Percentiles rank a stretch among this genome's conserved stretches.
Conservation (phyloP, 192 early-diverging fungal species). For the Backusella westeae region DNA sequence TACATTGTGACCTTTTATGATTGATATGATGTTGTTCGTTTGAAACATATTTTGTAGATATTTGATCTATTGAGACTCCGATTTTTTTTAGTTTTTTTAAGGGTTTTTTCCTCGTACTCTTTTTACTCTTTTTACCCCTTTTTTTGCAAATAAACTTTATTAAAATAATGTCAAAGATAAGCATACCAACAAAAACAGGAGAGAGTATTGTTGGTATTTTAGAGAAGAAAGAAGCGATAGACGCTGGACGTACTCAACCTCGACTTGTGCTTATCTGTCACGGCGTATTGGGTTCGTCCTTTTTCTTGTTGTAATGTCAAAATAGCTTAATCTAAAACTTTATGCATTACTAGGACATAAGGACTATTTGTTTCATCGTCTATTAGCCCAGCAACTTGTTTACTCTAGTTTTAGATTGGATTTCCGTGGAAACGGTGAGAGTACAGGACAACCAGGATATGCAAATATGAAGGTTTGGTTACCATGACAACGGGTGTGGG, state of each 20-base stretch:
- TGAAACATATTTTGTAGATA: not conserved
- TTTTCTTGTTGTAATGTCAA: not conserved
- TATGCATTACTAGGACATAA: slow-evolving; percentile 29
- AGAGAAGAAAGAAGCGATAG: not conserved
- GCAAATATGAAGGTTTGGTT: slow-evolving; percentile 27
- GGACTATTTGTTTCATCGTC: slow-evolving; percentile 35
- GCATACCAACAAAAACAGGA: not conserved
- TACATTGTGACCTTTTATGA: not conserved
- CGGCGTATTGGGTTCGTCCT: slow-evolving; percentile 5
- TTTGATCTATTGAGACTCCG: not conserved
- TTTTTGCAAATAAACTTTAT: not conserved
- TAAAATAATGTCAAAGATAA: slow-evolving; percentile 12
- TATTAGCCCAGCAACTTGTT: slow-evolving; percentile 33
- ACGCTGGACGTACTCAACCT: not conserved
- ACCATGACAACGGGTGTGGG: not conserved
- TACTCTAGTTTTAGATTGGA: slow-evolving; percentile 38
- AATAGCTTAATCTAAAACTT: not conserved
- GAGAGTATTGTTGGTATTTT: slow-evolving; percentile 13
- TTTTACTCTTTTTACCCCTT: not conserved
- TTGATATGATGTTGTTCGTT: not conserved
- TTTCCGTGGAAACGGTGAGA: slow-evolving; percentile 40
- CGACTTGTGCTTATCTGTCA: slow-evolving; percentile 8
- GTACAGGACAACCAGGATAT: slow-evolving; percentile 23
- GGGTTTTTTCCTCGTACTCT: not conserved
- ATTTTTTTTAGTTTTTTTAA: not conserved